phyloP scores from a whole-genome alignment of 495 filamentous ascomycete genomes.

The Aspergillus nanangensis region DNA sequence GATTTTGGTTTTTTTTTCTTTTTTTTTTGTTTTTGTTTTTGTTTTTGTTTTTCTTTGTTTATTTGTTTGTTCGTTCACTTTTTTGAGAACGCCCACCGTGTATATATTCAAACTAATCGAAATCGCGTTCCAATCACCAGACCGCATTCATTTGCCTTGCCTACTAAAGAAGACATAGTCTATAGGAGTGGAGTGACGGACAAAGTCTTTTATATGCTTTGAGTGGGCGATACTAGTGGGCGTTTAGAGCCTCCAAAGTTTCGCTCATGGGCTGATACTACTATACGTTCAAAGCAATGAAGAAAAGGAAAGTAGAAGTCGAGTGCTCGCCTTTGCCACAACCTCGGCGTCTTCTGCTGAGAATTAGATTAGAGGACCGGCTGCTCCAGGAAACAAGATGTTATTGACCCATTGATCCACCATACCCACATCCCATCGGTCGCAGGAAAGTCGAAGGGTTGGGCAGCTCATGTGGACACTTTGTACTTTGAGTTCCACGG shows the following conservation, averaged over 20 bases:
- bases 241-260: background rate
- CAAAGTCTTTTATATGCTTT: background rate
- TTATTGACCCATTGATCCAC: background rate
- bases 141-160: background rate
- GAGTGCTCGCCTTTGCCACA: background rate
- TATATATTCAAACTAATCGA: background rate
- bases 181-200: background rate
- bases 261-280: background rate
- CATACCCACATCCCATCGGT: conserved; percentile 1
- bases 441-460: conserved; percentile 26
- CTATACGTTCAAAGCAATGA: background rate
- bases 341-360: background rate
- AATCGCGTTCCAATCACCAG: background rate
- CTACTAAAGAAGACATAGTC: background rate
- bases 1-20: background rate
- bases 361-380: background rate
- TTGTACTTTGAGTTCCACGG: background rate
- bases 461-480: conserved; percentile 20
- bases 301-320: background rate
- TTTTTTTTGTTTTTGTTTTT: background rate
- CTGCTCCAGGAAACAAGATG: background rate
- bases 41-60: background rate
- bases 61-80: background rate
- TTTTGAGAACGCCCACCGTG: background rate
- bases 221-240: background rate